Percentiles rank a stretch among this genome's conserved stretches.
phyloP scores from a whole-genome alignment of 192 early-diverging fungal genomes.

The Backusella tuberculispora region DNA sequence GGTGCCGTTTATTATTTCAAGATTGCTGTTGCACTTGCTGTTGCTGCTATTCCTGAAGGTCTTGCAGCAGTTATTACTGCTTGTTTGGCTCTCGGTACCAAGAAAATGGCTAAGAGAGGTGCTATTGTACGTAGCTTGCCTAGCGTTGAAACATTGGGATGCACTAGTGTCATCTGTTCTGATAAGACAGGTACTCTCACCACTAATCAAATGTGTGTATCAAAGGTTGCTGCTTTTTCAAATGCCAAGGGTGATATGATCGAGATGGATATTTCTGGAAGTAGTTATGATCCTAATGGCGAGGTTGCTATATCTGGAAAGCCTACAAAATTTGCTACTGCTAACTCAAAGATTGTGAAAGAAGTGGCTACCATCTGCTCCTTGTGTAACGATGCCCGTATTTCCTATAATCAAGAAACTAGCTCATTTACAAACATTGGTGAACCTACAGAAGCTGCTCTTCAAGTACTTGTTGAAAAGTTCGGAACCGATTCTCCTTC shows the following conservation, averaged over 20 bases:
- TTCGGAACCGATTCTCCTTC: slow-evolving; percentile 73
- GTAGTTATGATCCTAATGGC: slow-evolving; percentile 87
- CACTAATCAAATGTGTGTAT: slow-evolving; percentile 96
- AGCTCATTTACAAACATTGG: slow-evolving; percentile 79
- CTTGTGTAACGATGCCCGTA: slow-evolving; percentile 89
- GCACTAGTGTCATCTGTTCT: slow-evolving; percentile 97
- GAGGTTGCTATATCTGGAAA: slow-evolving; percentile 42
- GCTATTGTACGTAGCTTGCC: slow-evolving; percentile 95
- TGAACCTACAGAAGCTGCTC: slow-evolving; percentile 98
- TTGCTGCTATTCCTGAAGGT: slow-evolving; percentile 99
- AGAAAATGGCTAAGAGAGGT: slow-evolving; percentile 94
- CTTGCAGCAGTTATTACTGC: slow-evolving; percentile 97
- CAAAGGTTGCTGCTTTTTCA: slow-evolving; percentile 60
- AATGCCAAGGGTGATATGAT: slow-evolving; percentile 48
- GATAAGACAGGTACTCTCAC: slow-evolving; percentile 99
- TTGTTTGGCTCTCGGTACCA: slow-evolving; percentile 95
- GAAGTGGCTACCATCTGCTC: slow-evolving; percentile 84
- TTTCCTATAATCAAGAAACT: slow-evolving; percentile 71
- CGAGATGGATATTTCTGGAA: slow-evolving; percentile 83
- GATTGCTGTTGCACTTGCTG: slow-evolving; percentile 97
- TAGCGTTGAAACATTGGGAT: slow-evolving; percentile 95
- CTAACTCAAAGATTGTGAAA: slow-evolving; percentile 59
- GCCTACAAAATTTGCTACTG: slow-evolving; percentile 47
- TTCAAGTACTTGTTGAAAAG: slow-evolving; percentile 94
- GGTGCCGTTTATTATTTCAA: slow-evolving; percentile 99